Evolutionary conservation across 108 stramenopile species (phyloP).

Genomic region (Cyclotella sp.): DNA sequence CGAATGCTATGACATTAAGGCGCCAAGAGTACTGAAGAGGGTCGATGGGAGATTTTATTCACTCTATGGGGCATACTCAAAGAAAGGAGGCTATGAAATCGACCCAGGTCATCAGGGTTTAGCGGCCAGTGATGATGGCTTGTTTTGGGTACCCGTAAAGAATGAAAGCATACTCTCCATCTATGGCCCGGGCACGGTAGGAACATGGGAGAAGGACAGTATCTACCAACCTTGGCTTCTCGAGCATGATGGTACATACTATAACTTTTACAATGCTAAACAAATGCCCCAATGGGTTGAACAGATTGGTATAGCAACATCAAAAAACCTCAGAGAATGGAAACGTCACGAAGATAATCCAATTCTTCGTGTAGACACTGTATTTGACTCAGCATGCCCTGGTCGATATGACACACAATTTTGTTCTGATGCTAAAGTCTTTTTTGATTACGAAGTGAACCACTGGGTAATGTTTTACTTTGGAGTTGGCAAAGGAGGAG

Average conservation of each 20-base stretch:
- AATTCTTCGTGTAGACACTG: conserved; percentile 22
- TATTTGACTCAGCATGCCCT: not conserved
- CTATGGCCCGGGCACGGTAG: conserved; percentile 25
- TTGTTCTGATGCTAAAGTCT: conserved; percentile 49
- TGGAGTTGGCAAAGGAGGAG: conserved; percentile 49
- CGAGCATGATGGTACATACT: conserved; percentile 40
- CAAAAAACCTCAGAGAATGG: conserved; percentile 38
- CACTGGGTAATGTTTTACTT: conserved; percentile 58
- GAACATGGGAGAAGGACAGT: conserved; percentile 44
- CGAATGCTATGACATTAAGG: conserved; percentile 43
- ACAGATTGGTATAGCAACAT: conserved; percentile 51
- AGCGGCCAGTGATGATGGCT: conserved; percentile 43
- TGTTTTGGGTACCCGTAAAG: conserved; percentile 46
- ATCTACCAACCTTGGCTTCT: conserved; percentile 57
- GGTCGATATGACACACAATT: conserved; percentile 40
- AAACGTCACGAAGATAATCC: conserved; percentile 41
- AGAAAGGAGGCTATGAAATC: conserved; percentile 38
- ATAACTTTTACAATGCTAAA: conserved; percentile 61
- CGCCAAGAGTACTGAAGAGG: conserved; percentile 39
- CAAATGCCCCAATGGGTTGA: conserved; percentile 56
- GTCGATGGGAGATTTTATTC: conserved; percentile 38
- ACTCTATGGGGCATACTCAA: conserved; percentile 46
- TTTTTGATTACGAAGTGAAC: conserved; percentile 21
- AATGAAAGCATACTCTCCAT: conserved; percentile 47
- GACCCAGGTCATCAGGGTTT: conserved; percentile 47